Percentiles rank a stretch among this genome's conserved stretches.
phyloP scores from a whole-genome alignment of 2,329 filamentous ascomycete species.

The Chrysoporthe deuterocubensis region DNA sequence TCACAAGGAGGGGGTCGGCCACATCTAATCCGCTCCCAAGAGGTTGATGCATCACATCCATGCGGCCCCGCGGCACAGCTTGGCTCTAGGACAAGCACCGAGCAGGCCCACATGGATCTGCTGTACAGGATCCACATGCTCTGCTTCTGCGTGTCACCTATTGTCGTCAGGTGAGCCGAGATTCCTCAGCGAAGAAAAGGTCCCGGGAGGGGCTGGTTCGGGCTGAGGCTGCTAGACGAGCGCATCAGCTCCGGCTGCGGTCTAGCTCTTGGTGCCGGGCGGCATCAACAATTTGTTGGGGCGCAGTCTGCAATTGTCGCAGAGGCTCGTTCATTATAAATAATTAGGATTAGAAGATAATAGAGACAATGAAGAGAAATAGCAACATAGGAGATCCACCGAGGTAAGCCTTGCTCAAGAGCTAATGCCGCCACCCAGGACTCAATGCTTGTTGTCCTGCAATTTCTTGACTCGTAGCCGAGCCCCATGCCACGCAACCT shows the following conservation, averaged over 20 bases:
- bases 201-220: not conserved
- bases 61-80: not conserved
- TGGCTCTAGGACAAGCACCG: not conserved
- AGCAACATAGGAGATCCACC: not conserved
- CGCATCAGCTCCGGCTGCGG: not conserved
- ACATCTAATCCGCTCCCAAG: not conserved
- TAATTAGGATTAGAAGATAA: not conserved
- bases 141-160: not conserved
- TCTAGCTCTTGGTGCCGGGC: not conserved
- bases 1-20: not conserved
- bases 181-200: not conserved
- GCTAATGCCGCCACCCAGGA: not conserved
- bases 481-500: not conserved
- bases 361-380: not conserved
- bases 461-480: constrained; percentile 1
- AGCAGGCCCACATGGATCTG: constrained; percentile 8
- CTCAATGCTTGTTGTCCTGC: not conserved
- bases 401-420: not conserved
- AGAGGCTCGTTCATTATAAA: not conserved
- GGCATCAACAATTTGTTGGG: not conserved
- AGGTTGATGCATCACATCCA: constrained; percentile 15
- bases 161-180: not conserved
- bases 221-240: not conserved
- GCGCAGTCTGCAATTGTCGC: not conserved
- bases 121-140: constrained; percentile 3